Evolutionary conservation across 148 eudicot genomes (phyloP).

Genomic region (Vaccinium corymbosum): DNA sequence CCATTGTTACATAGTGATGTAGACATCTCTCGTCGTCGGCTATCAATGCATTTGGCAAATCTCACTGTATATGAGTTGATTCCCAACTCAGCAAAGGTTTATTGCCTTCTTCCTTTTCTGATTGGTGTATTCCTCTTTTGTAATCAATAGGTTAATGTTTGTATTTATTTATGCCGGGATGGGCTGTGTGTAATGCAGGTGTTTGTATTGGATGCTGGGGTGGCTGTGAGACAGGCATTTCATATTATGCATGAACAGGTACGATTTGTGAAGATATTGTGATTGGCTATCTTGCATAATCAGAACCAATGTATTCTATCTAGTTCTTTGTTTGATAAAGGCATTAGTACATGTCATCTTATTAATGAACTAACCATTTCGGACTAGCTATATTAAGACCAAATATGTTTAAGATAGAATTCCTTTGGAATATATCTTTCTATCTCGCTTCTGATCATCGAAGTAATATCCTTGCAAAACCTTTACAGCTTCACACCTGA

Average conservation of each 20-base stretch:
- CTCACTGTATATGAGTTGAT: slow-evolving; percentile 34
- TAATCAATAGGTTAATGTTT: not conserved
- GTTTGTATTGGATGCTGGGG: slow-evolving; percentile 28
- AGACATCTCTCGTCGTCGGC: slow-evolving; percentile 28
- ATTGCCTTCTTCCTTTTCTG: slow-evolving; percentile 6
- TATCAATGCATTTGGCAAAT: slow-evolving; percentile 32
- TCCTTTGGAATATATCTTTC: not conserved
- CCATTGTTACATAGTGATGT: no score
- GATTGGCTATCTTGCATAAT: not conserved
- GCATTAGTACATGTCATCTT: not conserved
- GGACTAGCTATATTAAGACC: not conserved
- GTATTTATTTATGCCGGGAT: not conserved
- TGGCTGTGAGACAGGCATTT: slow-evolving; percentile 35
- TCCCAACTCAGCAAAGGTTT: slow-evolving; percentile 42
- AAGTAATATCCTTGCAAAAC: not conserved
- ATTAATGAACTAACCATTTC: not conserved
- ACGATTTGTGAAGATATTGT: not conserved
- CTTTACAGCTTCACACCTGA: not conserved
- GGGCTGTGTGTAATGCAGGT: slow-evolving; percentile 24
- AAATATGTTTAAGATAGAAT: not conserved
- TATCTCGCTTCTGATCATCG: not conserved
- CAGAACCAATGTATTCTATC: not conserved
- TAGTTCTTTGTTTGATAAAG: not conserved
- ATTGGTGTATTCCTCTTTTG: not conserved
- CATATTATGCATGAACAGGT: slow-evolving; percentile 38